Percentiles rank a stretch among this genome's conserved stretches.
phyloP scores from a whole-genome alignment of 768 basidiomycete genomes.

The Glaciozyma antarctica region DNA sequence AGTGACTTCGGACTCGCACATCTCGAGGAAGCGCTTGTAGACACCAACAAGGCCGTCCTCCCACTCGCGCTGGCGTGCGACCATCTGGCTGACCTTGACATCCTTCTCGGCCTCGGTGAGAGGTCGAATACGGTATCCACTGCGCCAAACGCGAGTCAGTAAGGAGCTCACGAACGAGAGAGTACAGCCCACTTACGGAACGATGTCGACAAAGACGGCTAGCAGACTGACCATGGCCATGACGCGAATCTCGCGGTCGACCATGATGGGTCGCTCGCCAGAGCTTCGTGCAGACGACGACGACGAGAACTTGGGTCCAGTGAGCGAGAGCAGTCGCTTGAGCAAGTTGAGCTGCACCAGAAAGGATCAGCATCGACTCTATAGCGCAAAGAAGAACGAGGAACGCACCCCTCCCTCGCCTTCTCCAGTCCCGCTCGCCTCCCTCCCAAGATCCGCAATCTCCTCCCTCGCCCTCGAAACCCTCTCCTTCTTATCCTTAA shows the following conservation, averaged over 20 bases:
- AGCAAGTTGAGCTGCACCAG: constrained; percentile 68
- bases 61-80: constrained; percentile 79
- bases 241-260: constrained; percentile 74
- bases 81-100: constrained; percentile 90
- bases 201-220: constrained; percentile 89
- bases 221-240: constrained; percentile 81
- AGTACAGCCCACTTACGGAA: constrained; percentile 47
- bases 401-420: constrained; percentile 82
- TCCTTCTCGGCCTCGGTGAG: constrained; percentile 82
- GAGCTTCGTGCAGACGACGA: constrained; percentile 60
- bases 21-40: constrained; percentile 80
- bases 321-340: constrained; percentile 78
- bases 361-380: background rate
- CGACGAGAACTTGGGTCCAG: constrained; percentile 59
- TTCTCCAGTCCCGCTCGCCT: constrained; percentile 77
- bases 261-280: constrained; percentile 45
- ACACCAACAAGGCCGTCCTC: constrained; percentile 82
- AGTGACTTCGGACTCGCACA: constrained; percentile 78
- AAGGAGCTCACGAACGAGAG: background rate
- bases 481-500: constrained; percentile 55
- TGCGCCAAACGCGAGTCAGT: constrained; percentile 2
- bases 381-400: background rate
- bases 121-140: constrained; percentile 81
- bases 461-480: constrained; percentile 82
- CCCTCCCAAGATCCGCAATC: constrained; percentile 85